Evolutionary conservation across 2,329 filamentous ascomycete genomes (phyloP).

Genomic region (Berkeleyomyces rouxiae): DNA sequence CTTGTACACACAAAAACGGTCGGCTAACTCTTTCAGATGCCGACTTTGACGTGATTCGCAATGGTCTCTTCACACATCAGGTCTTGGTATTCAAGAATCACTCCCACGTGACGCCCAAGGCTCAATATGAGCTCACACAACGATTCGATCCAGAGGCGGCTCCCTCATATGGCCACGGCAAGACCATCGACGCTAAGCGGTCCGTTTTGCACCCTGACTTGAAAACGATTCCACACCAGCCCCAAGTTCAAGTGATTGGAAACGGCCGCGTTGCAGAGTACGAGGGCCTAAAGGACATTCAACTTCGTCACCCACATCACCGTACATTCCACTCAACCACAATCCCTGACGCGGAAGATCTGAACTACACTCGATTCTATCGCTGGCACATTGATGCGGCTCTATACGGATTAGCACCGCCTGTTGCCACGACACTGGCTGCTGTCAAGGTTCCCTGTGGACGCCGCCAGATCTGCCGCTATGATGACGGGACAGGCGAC

Average conservation of each 20-base stretch:
- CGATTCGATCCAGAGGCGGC: slow-evolving; percentile 52
- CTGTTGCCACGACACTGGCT: slow-evolving; percentile 54
- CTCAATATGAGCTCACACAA: slow-evolving; percentile 58
- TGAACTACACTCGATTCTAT: slow-evolving; percentile 43
- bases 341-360: slow-evolving; percentile 38
- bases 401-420: slow-evolving; percentile 58
- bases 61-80: slow-evolving; percentile 50
- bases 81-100: slow-evolving; percentile 58
- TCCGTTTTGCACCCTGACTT: slow-evolving; percentile 61
- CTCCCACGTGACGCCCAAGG: slow-evolving; percentile 43
- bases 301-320: slow-evolving; percentile 60
- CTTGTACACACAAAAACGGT: neutral
- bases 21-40: slow-evolving; percentile 28
- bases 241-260: slow-evolving; percentile 65
- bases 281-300: slow-evolving; percentile 52
- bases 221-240: slow-evolving; percentile 65
- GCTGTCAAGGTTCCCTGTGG: slow-evolving; percentile 57
- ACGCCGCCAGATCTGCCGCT: slow-evolving; percentile 48
- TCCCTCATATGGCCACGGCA: slow-evolving; percentile 57
- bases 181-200: slow-evolving; percentile 47
- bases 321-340: slow-evolving; percentile 53
- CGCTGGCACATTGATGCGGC: slow-evolving; percentile 71
- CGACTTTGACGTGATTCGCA: slow-evolving; percentile 46
- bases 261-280: slow-evolving; percentile 55
- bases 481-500: slow-evolving; percentile 55